phyloP scores from a whole-genome alignment of 2,329 filamentous ascomycete species.

The Penicillium sp. region DNA sequence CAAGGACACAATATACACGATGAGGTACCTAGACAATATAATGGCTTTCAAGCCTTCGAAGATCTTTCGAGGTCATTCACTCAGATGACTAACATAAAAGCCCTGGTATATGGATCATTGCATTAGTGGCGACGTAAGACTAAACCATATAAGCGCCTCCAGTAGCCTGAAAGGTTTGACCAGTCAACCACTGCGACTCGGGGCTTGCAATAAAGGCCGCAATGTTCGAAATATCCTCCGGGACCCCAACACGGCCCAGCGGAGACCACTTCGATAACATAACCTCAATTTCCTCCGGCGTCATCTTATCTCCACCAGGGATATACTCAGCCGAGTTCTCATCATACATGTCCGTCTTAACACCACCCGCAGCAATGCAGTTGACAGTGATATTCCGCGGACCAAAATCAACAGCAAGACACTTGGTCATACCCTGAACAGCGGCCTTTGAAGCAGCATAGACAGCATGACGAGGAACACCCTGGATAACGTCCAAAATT shows the following conservation, averaged over 20 bases:
- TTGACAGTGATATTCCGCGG: conserved; percentile 24
- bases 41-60: not conserved
- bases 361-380: conserved; percentile 24
- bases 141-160: conserved; percentile 24
- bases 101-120: not conserved
- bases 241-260: conserved; percentile 17
- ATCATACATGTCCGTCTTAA: conserved; percentile 26
- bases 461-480: conserved; percentile 20
- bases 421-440: conserved; percentile 25
- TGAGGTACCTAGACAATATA: not conserved
- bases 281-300: conserved; percentile 16
- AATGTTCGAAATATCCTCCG: conserved; percentile 22
- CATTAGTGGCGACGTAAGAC: not conserved
- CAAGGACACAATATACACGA: not conserved
- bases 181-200: conserved; percentile 27
- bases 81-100: not conserved
- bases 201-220: conserved; percentile 23
- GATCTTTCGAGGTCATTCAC: not conserved
- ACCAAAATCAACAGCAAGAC: conserved; percentile 24
- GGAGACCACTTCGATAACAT: conserved; percentile 24
- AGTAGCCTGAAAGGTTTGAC: conserved; percentile 24
- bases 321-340: conserved; percentile 22
- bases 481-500: conserved; percentile 1
- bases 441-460: conserved; percentile 25
- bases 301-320: conserved; percentile 21